Conservation (phyloP, 495 filamentous ascomycete species). For the Alectoria sarmentosa region DNA sequence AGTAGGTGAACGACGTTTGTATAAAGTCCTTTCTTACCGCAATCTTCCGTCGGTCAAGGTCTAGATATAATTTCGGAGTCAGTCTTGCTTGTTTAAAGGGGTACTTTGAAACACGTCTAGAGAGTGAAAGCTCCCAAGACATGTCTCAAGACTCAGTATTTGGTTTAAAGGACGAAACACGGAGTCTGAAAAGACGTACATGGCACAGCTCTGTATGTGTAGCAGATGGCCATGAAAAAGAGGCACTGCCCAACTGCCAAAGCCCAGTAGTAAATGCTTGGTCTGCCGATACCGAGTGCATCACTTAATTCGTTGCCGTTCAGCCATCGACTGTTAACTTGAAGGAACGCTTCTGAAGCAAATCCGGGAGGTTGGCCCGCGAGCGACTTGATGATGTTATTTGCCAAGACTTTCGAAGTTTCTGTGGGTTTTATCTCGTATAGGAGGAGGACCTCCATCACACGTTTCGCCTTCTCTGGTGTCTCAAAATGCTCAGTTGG, state of each 20-base stretch:
- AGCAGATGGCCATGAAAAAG: slow-evolving; percentile 37
- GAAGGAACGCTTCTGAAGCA: slow-evolving; percentile 38
- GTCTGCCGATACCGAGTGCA: slow-evolving; percentile 49
- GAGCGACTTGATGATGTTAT: slow-evolving; percentile 61
- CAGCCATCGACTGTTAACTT: slow-evolving; percentile 43
- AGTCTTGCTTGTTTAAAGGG: too few relatives aligned
- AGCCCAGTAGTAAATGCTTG: slow-evolving; percentile 38
- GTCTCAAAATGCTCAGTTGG: slow-evolving; percentile 49
- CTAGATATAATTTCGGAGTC: too few relatives aligned
- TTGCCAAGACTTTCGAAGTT: slow-evolving; percentile 52
- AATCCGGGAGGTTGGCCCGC: slow-evolving; percentile 51
- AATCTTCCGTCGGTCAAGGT: slow-evolving; percentile 55
- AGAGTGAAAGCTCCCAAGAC: too few relatives aligned
- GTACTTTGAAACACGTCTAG: too few relatives aligned
- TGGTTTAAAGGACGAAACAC: too few relatives aligned
- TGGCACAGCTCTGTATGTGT: slow-evolving; percentile 38
- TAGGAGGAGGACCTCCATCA: slow-evolving; percentile 55
- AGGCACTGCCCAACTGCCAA: slow-evolving; percentile 41
- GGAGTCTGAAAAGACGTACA: too few relatives aligned
- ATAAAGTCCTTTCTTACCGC: slow-evolving; percentile 29
- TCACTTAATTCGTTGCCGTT: slow-evolving; percentile 48
- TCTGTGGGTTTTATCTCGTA: slow-evolving; percentile 53
- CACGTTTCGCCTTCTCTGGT: slow-evolving; percentile 44
- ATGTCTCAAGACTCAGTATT: too few relatives aligned
- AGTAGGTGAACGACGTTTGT: background rate